These are phyloP conservation scores for Phaseolus coccineus DNA, from an alignment of 331 rosid species.

Conservation along the genomic window DNA sequence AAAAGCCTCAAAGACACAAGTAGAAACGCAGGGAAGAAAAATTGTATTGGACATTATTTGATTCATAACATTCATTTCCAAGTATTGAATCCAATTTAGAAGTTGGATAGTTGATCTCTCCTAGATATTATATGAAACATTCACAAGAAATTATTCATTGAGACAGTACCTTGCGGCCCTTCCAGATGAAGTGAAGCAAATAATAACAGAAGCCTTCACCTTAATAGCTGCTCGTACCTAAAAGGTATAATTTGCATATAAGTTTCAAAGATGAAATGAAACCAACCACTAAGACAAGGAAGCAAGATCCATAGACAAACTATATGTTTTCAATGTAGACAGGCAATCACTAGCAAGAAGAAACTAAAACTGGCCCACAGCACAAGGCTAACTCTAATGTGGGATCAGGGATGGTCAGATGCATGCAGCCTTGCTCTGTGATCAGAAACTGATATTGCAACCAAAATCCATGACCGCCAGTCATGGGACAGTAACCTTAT, in stretches of 20 bases:
- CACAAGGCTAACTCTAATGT: not conserved
- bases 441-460: constrained; percentile 22
- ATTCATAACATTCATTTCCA: constrained; percentile 35
- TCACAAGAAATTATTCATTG: constrained; percentile 10
- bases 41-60: constrained; percentile 13
- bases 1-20: constrained; percentile 11
- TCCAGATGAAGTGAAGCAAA: constrained; percentile 98
- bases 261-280: constrained; percentile 35
- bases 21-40: constrained; percentile 22
- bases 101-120: not conserved
- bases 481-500: constrained; percentile 22
- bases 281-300: constrained; percentile 20
- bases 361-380: constrained; percentile 6
- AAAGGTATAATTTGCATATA: constrained; percentile 38
- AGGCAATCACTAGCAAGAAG: not conserved
- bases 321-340: not conserved
- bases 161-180: constrained; percentile 91
- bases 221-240: constrained; percentile 98
- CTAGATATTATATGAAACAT: constrained; percentile 27
- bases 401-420: constrained; percentile 14
- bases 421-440: not conserved
- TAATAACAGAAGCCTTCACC: constrained; percentile 97
- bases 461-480: constrained; percentile 13
- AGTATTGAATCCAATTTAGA: constrained; percentile 7
- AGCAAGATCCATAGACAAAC: constrained; percentile 30